These are phyloP conservation scores for Pisolithus marmoratus DNA, from an alignment of 768 basidiomycete genomes.

Conservation along the genomic window DNA sequence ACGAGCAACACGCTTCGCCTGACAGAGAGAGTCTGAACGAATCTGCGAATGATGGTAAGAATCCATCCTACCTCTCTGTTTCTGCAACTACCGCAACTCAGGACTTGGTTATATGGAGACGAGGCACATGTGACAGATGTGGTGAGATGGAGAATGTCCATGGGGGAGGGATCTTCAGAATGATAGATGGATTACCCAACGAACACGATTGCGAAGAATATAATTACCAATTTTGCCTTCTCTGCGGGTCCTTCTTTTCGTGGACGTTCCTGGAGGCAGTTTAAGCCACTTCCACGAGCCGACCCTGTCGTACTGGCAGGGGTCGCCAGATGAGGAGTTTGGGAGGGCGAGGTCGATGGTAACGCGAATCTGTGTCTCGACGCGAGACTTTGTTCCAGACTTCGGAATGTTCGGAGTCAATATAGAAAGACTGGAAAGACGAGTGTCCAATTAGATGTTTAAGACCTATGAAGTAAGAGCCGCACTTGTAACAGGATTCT, in stretches of 20 bases:
- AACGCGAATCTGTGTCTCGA: conserved; percentile 92
- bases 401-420: conserved; percentile 80
- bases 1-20: conserved; percentile 87
- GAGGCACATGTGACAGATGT: conserved; percentile 79
- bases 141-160: conserved; percentile 67
- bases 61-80: conserved; percentile 62
- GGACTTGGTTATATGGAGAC: conserved; percentile 67
- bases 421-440: conserved; percentile 59
- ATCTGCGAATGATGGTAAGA: conserved; percentile 1
- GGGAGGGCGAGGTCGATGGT: conserved; percentile 73
- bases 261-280: conserved; percentile 74
- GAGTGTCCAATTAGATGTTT: conserved; percentile 12
- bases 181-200: conserved; percentile 9
- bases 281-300: conserved; percentile 90
- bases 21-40: conserved; percentile 12
- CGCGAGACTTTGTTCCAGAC: conserved; percentile 81
- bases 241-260: conserved; percentile 79
- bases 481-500: conserved; percentile 73
- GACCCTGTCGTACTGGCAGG: conserved; percentile 66
- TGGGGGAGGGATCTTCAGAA: conserved; percentile 52
- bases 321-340: conserved; percentile 52
- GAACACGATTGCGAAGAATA: too few relatives aligned
- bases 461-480: conserved; percentile 11
- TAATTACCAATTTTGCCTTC: conserved; percentile 70
- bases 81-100: conserved; percentile 85